Base-by-base conservation (phyloP, 1,284 basidiomycete species). In the Tilletiaria anomala region DNA sequence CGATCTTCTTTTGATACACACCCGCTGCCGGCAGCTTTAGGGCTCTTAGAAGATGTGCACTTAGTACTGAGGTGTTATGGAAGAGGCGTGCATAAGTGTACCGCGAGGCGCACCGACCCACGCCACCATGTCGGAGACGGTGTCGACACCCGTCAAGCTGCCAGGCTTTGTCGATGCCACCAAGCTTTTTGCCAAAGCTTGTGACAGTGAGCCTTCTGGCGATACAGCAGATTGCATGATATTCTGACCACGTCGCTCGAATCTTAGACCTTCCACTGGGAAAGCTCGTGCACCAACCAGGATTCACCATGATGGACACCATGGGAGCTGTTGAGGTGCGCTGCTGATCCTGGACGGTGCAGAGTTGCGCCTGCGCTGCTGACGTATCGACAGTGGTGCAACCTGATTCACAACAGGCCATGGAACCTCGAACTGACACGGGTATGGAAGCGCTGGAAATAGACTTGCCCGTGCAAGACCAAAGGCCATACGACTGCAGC, bases 361-460 rank as follows among this genome's bases (percentile, higher is more conserved):
- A 15, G 2, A 18, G 19, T n/a, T 46, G 37, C 10, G 4, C 16
- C 51, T 71, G 44, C 46, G 23, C 23, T 23, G 31, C 24, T 32
- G 46, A 37, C 19, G 23, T 29, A 38, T 18, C 23, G 34, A 39
- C 16, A 44, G 32, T 23, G 40, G 48, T 26, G 42, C 14, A 42
- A n/a, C 32, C 50, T 37, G 16, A n/a, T n/a, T 21, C 44, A 39
- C 56, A 35, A 43, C 53, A 87, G 83, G 86, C 91, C 45, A 83
- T 85, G 43, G 85, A 91, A 66, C 79, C 83, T 10, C 77, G 83
- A 12, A 79, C 91, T 67, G 88, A 94, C 68, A 83, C 78, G 45
- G 86, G 87, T 4, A 72, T 83, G 48, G 72, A 76, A 2, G 63
- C 56, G 19, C 56, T 58, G 5, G 41, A 45, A 4, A 43, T 42